A percentile compares a stretch with the other conserved stretches of the same genome.
phyloP scores from a whole-genome alignment of 345 rosid species.

The Dimocarpus longan region DNA sequence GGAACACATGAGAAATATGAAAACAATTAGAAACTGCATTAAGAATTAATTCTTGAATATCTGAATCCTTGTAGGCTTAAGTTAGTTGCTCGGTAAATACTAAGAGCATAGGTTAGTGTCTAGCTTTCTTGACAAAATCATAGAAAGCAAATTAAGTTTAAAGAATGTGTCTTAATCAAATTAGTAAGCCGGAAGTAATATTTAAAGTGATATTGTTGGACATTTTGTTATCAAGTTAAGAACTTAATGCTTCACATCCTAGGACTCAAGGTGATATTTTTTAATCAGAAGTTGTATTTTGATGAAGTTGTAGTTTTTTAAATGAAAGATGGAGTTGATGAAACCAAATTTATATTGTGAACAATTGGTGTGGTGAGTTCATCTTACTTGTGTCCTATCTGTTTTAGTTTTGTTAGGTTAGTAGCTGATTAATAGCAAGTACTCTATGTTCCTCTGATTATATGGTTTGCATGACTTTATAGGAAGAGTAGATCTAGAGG shows the following conservation, averaged over 20 bases:
- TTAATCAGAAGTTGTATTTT: constrained; percentile 8
- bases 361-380: neutral
- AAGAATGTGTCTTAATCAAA: neutral
- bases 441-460: neutral
- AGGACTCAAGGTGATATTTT: neutral
- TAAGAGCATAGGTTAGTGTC: neutral
- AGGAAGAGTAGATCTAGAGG: neutral
- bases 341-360: neutral
- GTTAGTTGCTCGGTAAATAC: neutral
- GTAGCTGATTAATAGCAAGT: neutral
- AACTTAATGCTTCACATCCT: neutral
- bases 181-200: neutral
- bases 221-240: neutral
- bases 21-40: neutral
- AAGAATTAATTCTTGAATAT: neutral
- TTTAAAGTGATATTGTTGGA: neutral
- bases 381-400: neutral
- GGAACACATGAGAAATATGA: neutral
- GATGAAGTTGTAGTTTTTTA: neutral
- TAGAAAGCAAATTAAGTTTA: neutral
- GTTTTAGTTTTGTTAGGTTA: neutral
- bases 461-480: neutral
- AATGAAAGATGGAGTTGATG: constrained; percentile 1
- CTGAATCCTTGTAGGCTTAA: neutral
- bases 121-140: neutral